phyloP scores from a whole-genome alignment of 2,329 filamentous ascomycete species.

The Sordariomycetes sp. region DNA sequence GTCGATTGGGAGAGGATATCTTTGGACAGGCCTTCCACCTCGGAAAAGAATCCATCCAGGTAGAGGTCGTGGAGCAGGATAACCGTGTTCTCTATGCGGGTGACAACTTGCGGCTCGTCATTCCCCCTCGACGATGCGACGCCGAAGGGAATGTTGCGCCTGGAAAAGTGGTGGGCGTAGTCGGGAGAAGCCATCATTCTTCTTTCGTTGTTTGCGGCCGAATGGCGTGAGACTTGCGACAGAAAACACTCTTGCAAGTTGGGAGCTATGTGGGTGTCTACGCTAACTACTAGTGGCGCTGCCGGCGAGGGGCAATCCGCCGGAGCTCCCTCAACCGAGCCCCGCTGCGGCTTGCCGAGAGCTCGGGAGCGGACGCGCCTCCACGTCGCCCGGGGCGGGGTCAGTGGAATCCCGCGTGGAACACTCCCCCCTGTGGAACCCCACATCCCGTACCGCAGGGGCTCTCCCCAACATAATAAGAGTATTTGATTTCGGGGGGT shows the following conservation, averaged over 20 bases:
- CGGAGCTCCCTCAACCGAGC: constrained; percentile 11
- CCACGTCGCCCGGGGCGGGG: constrained; percentile 33
- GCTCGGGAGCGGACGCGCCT: constrained; percentile 37
- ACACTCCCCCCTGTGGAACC: constrained; percentile 24
- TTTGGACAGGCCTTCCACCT: not conserved
- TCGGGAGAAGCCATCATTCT: constrained; percentile 4
- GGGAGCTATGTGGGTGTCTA: no score
- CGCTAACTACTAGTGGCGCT: no score
- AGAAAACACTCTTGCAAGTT: no score
- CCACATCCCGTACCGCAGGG: constrained; percentile 30
- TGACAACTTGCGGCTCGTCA: constrained; percentile 39
- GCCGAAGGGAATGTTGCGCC: constrained; percentile 64
- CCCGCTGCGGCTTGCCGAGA: constrained; percentile 24
- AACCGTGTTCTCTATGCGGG: constrained; percentile 16
- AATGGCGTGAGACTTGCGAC: not conserved
- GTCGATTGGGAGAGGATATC: not conserved
- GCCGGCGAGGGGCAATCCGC: no score
- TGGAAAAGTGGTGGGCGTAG: constrained; percentile 37
- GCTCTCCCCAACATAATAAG: no score
- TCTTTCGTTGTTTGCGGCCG: not conserved
- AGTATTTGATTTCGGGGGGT: no score
- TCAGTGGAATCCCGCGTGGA: constrained; percentile 11
- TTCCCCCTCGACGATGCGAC: constrained; percentile 49
- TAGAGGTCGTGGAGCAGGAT: constrained; percentile 57
- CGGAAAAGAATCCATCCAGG: constrained; percentile 29